These are phyloP conservation scores for Citeromyces hawaiiensis DNA, from an alignment of 1,139 yeast species.

Conservation along the genomic window DNA sequence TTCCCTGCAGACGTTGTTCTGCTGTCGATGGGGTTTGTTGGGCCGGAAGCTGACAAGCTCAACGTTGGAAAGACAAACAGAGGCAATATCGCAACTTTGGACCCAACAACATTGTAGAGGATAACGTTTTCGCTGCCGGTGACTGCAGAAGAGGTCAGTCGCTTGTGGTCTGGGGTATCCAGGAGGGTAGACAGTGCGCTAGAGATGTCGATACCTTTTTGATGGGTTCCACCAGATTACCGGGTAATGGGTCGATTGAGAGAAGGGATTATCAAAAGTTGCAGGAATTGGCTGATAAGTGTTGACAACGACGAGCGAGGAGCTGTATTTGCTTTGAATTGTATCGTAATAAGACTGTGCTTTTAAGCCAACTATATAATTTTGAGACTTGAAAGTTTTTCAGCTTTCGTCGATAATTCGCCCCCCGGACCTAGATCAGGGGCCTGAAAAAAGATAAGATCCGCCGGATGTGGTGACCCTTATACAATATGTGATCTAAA, in stretches of 20 bases:
- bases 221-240: conserved; percentile 71
- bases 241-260: conserved; percentile 88
- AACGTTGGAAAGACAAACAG: conserved; percentile 65
- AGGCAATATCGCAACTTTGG: conserved; percentile 70
- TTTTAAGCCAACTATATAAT: no score
- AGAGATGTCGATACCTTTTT: conserved; percentile 76
- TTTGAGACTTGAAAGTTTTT: no score
- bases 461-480: no score
- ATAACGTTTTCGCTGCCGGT: conserved; percentile 86
- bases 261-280: conserved; percentile 66
- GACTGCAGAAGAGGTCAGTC: conserved; percentile 99
- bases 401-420: no score
- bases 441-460: no score
- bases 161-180: conserved; percentile 97
- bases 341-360: no score
- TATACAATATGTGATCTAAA: no score
- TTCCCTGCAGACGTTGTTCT: conserved; percentile 93
- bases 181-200: conserved; percentile 98
- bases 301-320: no score
- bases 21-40: conserved; percentile 94
- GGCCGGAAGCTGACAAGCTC: conserved; percentile 82
- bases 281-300: conserved; percentile 60
- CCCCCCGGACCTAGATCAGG: no score
- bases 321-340: no score
- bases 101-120: conserved; percentile 53